Percentiles rank a stretch among this genome's conserved stretches.
phyloP scores from a whole-genome alignment of 2,329 filamentous ascomycete genomes.

The Fusarium secorum region DNA sequence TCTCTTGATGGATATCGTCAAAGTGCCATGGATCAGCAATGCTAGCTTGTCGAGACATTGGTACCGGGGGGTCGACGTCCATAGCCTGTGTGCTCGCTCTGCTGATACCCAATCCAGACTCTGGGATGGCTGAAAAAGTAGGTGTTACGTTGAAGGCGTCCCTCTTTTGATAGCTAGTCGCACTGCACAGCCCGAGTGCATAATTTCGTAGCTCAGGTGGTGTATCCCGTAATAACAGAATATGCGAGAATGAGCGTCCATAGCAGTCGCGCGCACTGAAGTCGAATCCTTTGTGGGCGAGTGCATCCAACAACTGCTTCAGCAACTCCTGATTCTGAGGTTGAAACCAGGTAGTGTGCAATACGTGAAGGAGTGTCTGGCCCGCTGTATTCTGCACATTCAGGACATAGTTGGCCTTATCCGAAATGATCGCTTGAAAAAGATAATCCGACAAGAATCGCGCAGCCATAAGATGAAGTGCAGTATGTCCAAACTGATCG shows the following conservation, averaged over 20 bases:
- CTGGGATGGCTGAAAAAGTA: not conserved
- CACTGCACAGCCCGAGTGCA: conserved; percentile 43
- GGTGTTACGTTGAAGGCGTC: conserved; percentile 58
- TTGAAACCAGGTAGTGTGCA: conserved; percentile 49
- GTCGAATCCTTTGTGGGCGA: conserved; percentile 39
- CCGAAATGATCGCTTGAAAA: conserved; percentile 36
- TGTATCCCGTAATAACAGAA: conserved; percentile 46
- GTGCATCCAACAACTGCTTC: conserved; percentile 36
- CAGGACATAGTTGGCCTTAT: conserved; percentile 32
- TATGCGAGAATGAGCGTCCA: conserved; percentile 62
- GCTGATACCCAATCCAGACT: conserved; percentile 5
- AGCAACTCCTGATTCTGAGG: conserved; percentile 37
- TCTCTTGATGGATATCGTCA: conserved; percentile 23
- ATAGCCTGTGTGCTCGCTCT: conserved; percentile 15
- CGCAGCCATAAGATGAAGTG: conserved; percentile 57
- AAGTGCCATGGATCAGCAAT: not conserved
- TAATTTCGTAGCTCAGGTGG: conserved; percentile 44
- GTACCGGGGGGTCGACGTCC: conserved; percentile 38
- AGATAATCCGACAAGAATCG: conserved; percentile 43
- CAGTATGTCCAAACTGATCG: conserved; percentile 58
- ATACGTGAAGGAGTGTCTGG: conserved; percentile 59
- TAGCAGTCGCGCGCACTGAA: conserved; percentile 56
- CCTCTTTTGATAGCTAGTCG: conserved; percentile 48
- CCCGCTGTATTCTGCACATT: conserved; percentile 52
- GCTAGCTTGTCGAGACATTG: not conserved